Base-by-base conservation (phyloP, 2,329 filamentous ascomycete species). In the Torrubiella hemipterigena region DNA sequence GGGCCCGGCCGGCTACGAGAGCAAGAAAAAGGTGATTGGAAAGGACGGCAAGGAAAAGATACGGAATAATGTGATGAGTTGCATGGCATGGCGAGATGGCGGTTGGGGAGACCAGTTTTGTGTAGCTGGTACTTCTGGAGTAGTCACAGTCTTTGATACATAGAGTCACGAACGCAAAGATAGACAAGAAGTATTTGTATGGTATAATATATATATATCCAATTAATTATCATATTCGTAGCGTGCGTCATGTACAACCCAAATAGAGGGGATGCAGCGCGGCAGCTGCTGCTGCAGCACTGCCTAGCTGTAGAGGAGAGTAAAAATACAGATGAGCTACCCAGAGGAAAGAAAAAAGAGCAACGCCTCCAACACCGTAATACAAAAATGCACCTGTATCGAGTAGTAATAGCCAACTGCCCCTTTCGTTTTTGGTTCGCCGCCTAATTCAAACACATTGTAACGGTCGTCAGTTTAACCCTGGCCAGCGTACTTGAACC, bases 401-500 rank as follows among this genome's bases (percentile, higher is more conserved):
- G n/a, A n/a, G 27, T n/a, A 15, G 27, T 35, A 27, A 39, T 37
- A 31, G 33, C 31, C 38, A 32, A 28, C 26, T 31, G 32, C 35
- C 34, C 16, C 23, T 22, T 24, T 32, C 31, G 24, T 27, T 37
- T 28, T 32, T 27, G 35, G 31, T 33, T n/a, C n/a, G n/a, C n/a
- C n/a, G n/a, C n/a, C n/a, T n/a, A n/a, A n/a, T n/a, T 38, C 28
- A 23, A 35, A 38, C 27, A 37, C 31, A 29, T 38, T 33, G 30
- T 20, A 17, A 17, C 8, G 20, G 18, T 13, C 33, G 7, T n/a
- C 19, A 28, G 9, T 38, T 63, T 57, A 93, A 48, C 75, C 77
- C 67, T 81, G 84, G 32, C 87, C 84, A 14, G 81, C 84, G 49
- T 82, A 91, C 61, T 95, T 93, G 69, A 98, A 96, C 83, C 91